Evolutionary conservation across 2,329 filamentous ascomycete genomes (phyloP).

Genomic region (Teratosphaeriaceae sp.): DNA sequence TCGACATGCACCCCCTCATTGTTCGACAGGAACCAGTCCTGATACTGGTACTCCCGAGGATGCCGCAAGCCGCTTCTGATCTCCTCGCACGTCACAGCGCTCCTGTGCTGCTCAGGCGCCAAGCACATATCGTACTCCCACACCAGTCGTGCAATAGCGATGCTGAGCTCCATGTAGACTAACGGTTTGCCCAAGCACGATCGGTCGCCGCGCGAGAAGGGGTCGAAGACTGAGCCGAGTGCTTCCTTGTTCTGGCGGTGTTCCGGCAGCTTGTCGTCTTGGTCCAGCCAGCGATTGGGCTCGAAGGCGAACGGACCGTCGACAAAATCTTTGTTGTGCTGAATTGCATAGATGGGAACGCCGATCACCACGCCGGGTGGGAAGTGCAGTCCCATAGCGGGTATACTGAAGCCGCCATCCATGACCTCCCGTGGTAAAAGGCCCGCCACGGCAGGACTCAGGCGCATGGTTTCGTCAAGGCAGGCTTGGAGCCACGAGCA

Average conservation of each 20-base stretch:
- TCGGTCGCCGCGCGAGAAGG: constrained; percentile 62
- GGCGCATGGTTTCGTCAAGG: constrained; percentile 42
- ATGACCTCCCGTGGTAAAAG: constrained; percentile 30
- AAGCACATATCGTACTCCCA: constrained; percentile 12
- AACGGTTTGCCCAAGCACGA: constrained; percentile 62
- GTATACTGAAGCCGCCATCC: constrained; percentile 24
- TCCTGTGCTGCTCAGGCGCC: constrained; percentile 41
- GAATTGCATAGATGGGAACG: constrained; percentile 29
- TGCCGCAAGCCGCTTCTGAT: constrained; percentile 51
- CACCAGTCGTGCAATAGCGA: constrained; percentile 8
- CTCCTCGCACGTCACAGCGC: constrained; percentile 42
- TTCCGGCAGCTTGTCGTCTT: constrained; percentile 3
- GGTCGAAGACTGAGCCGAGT: constrained; percentile 60
- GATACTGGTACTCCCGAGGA: constrained; percentile 58
- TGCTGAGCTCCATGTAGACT: constrained; percentile 12
- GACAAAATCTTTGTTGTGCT: constrained; percentile 29
- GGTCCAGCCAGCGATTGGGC: constrained; percentile 22
- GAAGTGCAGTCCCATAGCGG: constrained; percentile 30
- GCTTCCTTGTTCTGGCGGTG: constrained; percentile 33
- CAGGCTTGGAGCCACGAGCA: constrained; percentile 40
- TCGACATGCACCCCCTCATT: constrained; percentile 67
- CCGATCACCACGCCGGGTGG: constrained; percentile 30
- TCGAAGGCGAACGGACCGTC: constrained; percentile 20
- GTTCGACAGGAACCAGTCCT: constrained; percentile 65
- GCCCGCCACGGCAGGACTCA: constrained; percentile 37